Base-by-base conservation (phyloP, 179 eudicot species). In the Silene coronaria region DNA sequence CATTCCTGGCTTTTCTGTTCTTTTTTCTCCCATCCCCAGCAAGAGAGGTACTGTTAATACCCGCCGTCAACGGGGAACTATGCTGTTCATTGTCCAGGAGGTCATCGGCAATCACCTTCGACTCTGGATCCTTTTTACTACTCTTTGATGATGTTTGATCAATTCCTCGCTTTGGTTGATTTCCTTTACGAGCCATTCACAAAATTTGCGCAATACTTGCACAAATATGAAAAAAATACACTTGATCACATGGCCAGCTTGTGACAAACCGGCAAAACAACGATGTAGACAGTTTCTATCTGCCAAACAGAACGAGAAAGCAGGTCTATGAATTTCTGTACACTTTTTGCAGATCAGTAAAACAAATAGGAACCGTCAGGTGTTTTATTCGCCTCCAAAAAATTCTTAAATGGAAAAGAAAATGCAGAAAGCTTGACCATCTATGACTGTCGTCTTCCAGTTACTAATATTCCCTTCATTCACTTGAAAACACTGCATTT, bases 101-200 rank as follows among this genome's bases (percentile, higher is more conserved):
- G 71, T 86, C 91, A 65, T 87, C 82, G 27, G 64, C 69, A 61
- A 32, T 74, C 76, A 76, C 83, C 77, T 84, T 85, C 66, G 87
- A 80, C 61, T 84, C 91, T 60, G 80, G 71, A 75, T 82, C 88
- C 82, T 83, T 91, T 76, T 82, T 86, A 58, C 81, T 89, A 70
- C 68, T 83, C 76, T 81, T 87, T 73, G 84, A 73, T 67, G 87
- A 73, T 74, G 73, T 74, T 66, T 82, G 85, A 71, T 87, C 90
- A 80, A 51, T 67, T 9, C 93, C 93, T 73, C 84, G 87, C 85
- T 88, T 94, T 13, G 80, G 88, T 74, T 84, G 92, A 83, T 83
- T 90, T 75, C 91, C 89, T 84, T 88, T 92, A 68, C 92, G 91
- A 80, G 94, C 97, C 98, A 94, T 94, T 51, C 45, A 58, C 34